Evolutionary conservation across 192 early-diverging fungal genomes (phyloP), one percentile per base, ranked within the genome.

Genomic region (Globomyces pollinis-pini): DNA sequence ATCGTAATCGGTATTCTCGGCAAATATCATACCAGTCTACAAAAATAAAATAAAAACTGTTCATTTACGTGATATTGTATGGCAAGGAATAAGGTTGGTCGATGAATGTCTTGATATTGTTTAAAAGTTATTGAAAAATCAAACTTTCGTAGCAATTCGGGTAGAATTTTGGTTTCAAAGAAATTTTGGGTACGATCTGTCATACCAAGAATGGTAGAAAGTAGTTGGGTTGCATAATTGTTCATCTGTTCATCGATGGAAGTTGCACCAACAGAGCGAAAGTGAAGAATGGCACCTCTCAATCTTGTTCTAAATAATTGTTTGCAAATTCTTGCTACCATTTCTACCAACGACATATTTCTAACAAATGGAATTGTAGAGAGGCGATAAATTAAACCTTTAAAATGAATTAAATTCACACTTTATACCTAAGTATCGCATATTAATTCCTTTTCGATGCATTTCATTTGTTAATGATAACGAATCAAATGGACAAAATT

Each of bases 41-140:
- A 26, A 20, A 12, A 63, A 6, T 24, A 38, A 51, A 34, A 3
- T 35, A 60, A n/a, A n/a, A n/a, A n/a, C n/a, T n/a, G n/a, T n/a
- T n/a, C n/a, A n/a, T n/a, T 1, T 53, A 80, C 78, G 18, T 81
- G 75, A 55, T 66, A 64, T 61, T 81, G 79, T 68, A 81, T 75
- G 15, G 71, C 65, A 36, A 72, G 36, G 49, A 81, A 81, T 7
- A 81, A 38, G 1, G 71, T 69, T 4, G 74, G 73, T 9, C 54
- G 23, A 36, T 75, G 74, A 31, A 81, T 62, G 24, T 35, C 39
- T 16, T 24, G 16, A 47, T 71, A 81, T 6, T 47, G 49, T 7
- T 41, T 41, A 8, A 53, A 61, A 20, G 49, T 59, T 43, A 81
- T 64, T 13, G 65, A 60, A 29, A 64, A 71, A 21, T 69, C 51